Conservation (phyloP, 2,329 filamentous ascomycete genomes). For the Hymenoscyphus scutula region DNA sequence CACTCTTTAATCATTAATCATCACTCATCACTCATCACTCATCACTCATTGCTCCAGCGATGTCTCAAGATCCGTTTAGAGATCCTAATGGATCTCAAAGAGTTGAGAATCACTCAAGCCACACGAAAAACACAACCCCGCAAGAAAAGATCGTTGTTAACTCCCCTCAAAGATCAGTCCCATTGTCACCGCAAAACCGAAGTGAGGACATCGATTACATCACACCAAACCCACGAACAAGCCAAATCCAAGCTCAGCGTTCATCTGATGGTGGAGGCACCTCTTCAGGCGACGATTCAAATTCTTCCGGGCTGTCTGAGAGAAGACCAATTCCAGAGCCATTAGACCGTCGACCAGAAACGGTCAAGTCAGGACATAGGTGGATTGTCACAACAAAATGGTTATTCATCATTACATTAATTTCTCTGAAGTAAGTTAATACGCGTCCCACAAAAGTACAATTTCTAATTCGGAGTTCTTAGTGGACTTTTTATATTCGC, state of each 20-base stretch:
- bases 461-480: background rate
- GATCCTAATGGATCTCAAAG: background rate
- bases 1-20: background rate
- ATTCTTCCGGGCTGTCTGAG: background rate
- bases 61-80: background rate
- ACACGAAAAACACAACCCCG: background rate
- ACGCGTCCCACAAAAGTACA: no score
- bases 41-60: background rate
- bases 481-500: conserved; percentile 15
- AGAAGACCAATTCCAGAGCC: conserved; percentile 1
- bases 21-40: background rate
- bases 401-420: background rate
- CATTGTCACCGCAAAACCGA: background rate
- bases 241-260: background rate
- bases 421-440: conserved; percentile 3
- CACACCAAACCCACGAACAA: background rate
- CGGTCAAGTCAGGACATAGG: background rate
- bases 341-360: background rate
- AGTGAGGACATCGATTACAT: background rate
- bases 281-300: background rate
- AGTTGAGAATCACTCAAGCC: background rate
- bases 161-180: background rate
- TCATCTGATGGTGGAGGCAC: background rate
- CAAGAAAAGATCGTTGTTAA: background rate
- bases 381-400: conserved; percentile 4